A percentile compares a stretch with the other conserved stretches of the same genome.
Evolutionary conservation across 345 rosid genomes (phyloP).

Genomic region (Kandelia obovata): DNA sequence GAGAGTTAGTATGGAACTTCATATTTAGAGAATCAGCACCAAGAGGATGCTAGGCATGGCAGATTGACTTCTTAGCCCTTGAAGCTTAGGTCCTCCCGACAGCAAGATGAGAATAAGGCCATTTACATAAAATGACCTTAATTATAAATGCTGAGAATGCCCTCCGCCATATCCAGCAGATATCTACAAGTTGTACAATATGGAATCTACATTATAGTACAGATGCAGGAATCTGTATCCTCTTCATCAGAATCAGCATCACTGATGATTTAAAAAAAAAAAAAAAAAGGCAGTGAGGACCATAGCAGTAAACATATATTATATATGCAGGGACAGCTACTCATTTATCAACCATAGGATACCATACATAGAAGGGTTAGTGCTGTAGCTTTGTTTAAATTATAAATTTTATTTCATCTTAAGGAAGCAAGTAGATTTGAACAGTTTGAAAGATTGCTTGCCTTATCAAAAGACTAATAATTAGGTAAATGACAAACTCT

Average conservation of each 20-base stretch:
- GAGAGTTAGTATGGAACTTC: background rate
- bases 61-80: constrained; percentile 19
- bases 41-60: constrained; percentile 16
- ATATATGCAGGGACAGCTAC: background rate
- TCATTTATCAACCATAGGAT: background rate
- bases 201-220: constrained; percentile 72
- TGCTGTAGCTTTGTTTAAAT: too few relatives aligned
- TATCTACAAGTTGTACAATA: constrained; percentile 15
- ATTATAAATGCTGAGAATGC: constrained; percentile 12
- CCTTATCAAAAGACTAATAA: too few relatives aligned
- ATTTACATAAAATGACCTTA: constrained; percentile 13
- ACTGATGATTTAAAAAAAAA: constrained; percentile 46
- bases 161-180: constrained; percentile 11
- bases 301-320: background rate
- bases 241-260: constrained; percentile 82
- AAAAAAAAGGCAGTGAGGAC: background rate
- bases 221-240: constrained; percentile 73
- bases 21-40: constrained; percentile 4
- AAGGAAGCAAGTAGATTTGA: too few relatives aligned
- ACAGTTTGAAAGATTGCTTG: too few relatives aligned
- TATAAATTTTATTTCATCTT: too few relatives aligned
- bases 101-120: constrained; percentile 23
- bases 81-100: constrained; percentile 16
- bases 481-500: too few relatives aligned
- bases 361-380: background rate